A percentile compares a stretch with the other conserved stretches of the same genome.
These are phyloP conservation scores for Claviceps paspali DNA, from an alignment of 2,329 filamentous ascomycete genomes.

Conservation along the genomic window DNA sequence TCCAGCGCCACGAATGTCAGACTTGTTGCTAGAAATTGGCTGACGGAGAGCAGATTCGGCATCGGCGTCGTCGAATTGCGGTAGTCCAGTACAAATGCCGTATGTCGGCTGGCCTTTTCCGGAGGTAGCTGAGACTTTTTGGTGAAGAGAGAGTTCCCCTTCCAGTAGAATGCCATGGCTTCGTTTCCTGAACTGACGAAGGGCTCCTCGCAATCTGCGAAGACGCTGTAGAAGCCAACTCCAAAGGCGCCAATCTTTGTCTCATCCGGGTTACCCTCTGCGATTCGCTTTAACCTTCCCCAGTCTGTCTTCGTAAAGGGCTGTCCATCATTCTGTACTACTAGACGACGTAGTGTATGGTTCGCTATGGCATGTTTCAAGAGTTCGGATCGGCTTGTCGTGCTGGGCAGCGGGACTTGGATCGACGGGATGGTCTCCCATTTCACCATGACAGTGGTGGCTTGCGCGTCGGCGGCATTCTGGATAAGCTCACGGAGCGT, in stretches of 20 bases:
- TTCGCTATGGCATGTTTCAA: constrained; percentile 73
- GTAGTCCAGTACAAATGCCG: constrained; percentile 91
- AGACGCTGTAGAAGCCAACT: constrained; percentile 96
- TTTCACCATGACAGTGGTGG: constrained; percentile 74
- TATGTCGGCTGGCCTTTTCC: constrained; percentile 52
- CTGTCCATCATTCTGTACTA: constrained; percentile 85
- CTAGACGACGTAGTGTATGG: constrained; percentile 72
- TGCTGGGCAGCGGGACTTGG: constrained; percentile 52
- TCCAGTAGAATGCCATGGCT: constrained; percentile 99
- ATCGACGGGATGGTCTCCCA: constrained; percentile 84
- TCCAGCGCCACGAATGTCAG: constrained; percentile 88
- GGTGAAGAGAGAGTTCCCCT: constrained; percentile 92
- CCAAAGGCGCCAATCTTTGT: constrained; percentile 98
- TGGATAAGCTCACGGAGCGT: constrained; percentile 86
- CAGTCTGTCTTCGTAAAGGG: constrained; percentile 84
- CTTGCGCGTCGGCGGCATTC: constrained; percentile 94
- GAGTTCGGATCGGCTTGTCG: constrained; percentile 51
- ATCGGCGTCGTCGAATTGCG: constrained; percentile 75
- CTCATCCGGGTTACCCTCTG: constrained; percentile 97
- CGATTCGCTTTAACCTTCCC: constrained; percentile 85
- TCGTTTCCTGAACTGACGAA: constrained; percentile 87
- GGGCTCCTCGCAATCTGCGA: constrained; percentile 93
- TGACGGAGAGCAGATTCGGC: constrained; percentile 70
- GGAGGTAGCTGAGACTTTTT: constrained; percentile 62
- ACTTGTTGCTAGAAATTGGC: constrained; percentile 87